These are phyloP conservation scores for Haplosporangium gracile DNA, from an alignment of 192 early-diverging fungal genomes.

Conservation along the genomic window DNA sequence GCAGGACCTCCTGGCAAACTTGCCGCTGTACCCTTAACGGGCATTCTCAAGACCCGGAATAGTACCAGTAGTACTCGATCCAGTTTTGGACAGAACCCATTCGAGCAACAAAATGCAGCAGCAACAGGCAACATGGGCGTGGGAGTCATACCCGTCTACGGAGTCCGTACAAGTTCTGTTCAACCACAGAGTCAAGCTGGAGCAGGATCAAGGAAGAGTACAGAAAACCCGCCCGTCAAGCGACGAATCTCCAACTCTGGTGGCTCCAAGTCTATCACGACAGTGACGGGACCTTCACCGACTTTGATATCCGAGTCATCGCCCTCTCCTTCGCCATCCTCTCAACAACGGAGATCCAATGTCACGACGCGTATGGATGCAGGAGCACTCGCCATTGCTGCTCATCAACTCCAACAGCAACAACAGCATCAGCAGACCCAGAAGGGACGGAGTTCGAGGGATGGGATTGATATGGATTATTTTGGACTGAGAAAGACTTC, in stretches of 20 bases:
- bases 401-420: constrained; percentile 18
- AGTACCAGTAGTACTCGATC: constrained; percentile 30
- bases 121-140: neutral
- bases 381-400: constrained; percentile 34
- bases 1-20: neutral
- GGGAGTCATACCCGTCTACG: constrained; percentile 8
- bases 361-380: constrained; percentile 46
- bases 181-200: neutral
- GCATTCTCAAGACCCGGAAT: constrained; percentile 42
- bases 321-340: constrained; percentile 11
- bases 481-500: constrained; percentile 30
- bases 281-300: neutral
- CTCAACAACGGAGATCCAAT: constrained; percentile 44
- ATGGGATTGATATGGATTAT: constrained; percentile 35
- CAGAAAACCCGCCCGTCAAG: constrained; percentile 11
- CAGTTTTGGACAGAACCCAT: constrained; percentile 36
- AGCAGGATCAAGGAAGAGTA: constrained; percentile 12
- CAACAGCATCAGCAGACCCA: constrained; percentile 10
- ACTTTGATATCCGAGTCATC: neutral
- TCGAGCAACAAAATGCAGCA: constrained; percentile 1
- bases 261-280: neutral
- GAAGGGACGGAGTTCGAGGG: constrained; percentile 24
- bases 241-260: constrained; percentile 14
- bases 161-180: constrained; percentile 42
- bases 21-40: constrained; percentile 8